Percentiles rank a stretch among this genome's conserved stretches.
These are phyloP conservation scores for Amanita pallidorosea DNA, from an alignment of 768 basidiomycete genomes.

Conservation along the genomic window DNA sequence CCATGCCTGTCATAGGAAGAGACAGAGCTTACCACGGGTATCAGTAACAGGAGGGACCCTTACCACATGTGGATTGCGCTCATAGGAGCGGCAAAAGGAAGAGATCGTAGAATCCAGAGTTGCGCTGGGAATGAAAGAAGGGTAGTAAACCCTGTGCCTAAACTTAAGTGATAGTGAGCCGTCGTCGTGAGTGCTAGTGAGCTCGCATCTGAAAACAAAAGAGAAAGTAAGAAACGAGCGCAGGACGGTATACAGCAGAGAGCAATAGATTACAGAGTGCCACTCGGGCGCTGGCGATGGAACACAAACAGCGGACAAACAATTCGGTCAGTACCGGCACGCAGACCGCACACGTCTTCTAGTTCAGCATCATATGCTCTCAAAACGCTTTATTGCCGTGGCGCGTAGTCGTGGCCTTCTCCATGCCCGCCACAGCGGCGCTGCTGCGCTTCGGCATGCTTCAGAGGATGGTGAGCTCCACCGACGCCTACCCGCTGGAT, in stretches of 20 bases:
- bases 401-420: slow-evolving; percentile 50
- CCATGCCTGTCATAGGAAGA: background rate
- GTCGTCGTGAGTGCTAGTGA: too few species aligned
- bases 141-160: background rate
- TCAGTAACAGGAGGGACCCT: background rate
- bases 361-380: slow-evolving; percentile 40
- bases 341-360: background rate
- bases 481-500: slow-evolving; percentile 2
- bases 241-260: too few species aligned
- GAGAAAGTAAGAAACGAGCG: too few species aligned
- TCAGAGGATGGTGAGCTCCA: slow-evolving; percentile 36
- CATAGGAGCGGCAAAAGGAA: background rate
- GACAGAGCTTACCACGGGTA: background rate
- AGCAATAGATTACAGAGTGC: too few species aligned
- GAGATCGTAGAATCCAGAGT: background rate
- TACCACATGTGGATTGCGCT: background rate
- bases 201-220: too few species aligned
- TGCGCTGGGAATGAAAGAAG: background rate
- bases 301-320: slow-evolving; percentile 1
- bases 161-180: background rate
- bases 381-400: slow-evolving; percentile 55
- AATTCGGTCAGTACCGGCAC: slow-evolving; percentile 4
- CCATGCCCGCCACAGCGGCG: slow-evolving; percentile 22
- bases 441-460: slow-evolving; percentile 23
- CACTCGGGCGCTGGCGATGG: too few species aligned